These are phyloP conservation scores for Candida lessepsii DNA, from an alignment of 805 yeast species.

Conservation along the genomic window DNA sequence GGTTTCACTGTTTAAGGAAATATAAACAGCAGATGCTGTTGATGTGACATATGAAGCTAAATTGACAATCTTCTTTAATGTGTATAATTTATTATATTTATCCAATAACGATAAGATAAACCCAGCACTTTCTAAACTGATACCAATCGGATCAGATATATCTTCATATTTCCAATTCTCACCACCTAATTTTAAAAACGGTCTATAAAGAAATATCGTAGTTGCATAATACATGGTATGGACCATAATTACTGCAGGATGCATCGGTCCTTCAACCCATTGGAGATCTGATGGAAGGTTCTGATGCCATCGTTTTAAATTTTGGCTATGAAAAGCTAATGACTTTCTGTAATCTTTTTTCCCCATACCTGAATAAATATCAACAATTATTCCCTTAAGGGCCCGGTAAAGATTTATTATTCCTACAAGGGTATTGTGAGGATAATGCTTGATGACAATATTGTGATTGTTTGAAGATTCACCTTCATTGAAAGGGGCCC, in stretches of 20 bases:
- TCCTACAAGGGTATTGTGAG: conserved; percentile 10
- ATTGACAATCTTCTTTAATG: conserved; percentile 10
- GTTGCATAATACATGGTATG: conserved; percentile 14
- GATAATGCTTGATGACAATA: conserved; percentile 4
- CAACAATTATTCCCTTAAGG: conserved; percentile 7
- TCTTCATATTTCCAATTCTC: conserved; percentile 4
- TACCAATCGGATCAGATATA: conserved; percentile 11
- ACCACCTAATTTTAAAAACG: conserved; percentile 12
- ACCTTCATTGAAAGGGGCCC: conserved; percentile 7
- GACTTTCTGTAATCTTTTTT: conserved; percentile 7
- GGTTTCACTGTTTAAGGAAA: conserved; percentile 1
- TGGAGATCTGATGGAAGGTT: conserved; percentile 7
- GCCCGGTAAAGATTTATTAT: conserved; percentile 10
- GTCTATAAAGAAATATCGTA: conserved; percentile 13
- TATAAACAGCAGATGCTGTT: conserved; percentile 10
- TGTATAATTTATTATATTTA: conserved; percentile 7
- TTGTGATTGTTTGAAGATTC: background rate
- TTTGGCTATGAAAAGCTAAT: conserved; percentile 3
- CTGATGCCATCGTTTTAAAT: conserved; percentile 8
- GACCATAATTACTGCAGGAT: conserved; percentile 14
- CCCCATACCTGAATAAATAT: conserved; percentile 6
- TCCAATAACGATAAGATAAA: conserved; percentile 7
- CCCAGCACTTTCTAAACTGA: conserved; percentile 7
- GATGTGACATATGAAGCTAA: conserved; percentile 12
- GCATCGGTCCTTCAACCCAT: conserved; percentile 1